Evolutionary conservation across 2,329 filamentous ascomycete genomes (phyloP), one percentile per base, ranked within the genome.

Genomic region (Penicillium corylophilum): DNA sequence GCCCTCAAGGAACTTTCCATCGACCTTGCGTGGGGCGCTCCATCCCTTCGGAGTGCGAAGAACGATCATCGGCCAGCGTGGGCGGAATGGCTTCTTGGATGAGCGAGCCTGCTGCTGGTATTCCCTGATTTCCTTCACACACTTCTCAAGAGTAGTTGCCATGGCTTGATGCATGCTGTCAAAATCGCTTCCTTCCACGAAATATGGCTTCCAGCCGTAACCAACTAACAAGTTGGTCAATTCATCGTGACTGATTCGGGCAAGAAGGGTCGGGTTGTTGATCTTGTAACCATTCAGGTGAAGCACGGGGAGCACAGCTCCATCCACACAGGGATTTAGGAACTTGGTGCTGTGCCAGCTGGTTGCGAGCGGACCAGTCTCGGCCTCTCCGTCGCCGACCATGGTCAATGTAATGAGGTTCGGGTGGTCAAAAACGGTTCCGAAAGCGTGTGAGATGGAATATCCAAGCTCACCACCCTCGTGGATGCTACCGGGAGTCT

Each of bases 241-340:
- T 71, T 92, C 88, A 55, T 87, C 82, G 67, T 90, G 87, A 39
- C 82, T 82, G 64, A 92, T 86, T 59, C 88, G 83, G 13, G 88
- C 84, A 15, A 91, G 80, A 0, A 92, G 66, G 5, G 85, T 91
- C 8, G 87, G 87, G 70, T 90, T 89, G 76, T 89, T 89, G 76
- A 91, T 91, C 77, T 92, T 92, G 79, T 91, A 92, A 42, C 88
- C 88, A 62, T 92, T 92, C 29, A 92, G 77, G 69, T 92, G 87
- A 10, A 92, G 79, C 5, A 92, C 84, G 0, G 88, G 88, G 1
- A 92, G 78, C 7, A 92, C 88, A 33, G 87, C 88, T 26, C 88
- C 88, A 63, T 91, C 88, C 0, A 82, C 86, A 60, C 89, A 86
- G 4, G 88, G 88, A 66, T 91, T 90, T 57, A 92, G 79, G 72